Evolutionary conservation across 1,139 yeast species (phyloP), one percentile per base, ranked within the genome.

Genomic region (Yamadazyma atlantica): DNA sequence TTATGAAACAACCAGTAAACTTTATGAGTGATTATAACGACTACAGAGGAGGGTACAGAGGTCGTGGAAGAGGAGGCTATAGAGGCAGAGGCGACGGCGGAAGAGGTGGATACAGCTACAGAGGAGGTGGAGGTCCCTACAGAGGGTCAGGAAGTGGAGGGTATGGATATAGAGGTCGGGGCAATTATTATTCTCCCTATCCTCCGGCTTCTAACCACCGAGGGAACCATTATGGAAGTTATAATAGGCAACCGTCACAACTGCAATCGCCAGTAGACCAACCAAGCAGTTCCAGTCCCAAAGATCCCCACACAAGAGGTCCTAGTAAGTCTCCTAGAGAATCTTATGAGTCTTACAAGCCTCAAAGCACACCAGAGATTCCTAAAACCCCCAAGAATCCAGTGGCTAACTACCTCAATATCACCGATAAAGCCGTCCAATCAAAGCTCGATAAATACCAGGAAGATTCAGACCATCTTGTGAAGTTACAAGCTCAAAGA

Each of bases 381-480:
- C 21, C 31, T 16, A 29, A 9, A 27, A 11, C 29, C 5, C 21
- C 31, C 15, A 29, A 15, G 12, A 29, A 29, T 62, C 14, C 45
- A 51, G 14, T 62, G 57, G 36, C 54, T 51, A 25, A 34, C 48
- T n/a, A 46, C 52, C 3, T 59, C 7, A 12, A 32, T 3, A 22
- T 24, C 10, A 4, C 17, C 11, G 34, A 54, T 24, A 42, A 42
- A 11, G 44, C 48, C 8, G 38, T 62, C 18, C 63, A 61, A 31
- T 35, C 46, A 9, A 42, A 46, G 17, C 49, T 56, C 36, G 41
- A 42, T 24, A 62, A 56, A 24, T 44, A 57, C 14, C 40, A 43
- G 2, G 39, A 42, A 12, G 41, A 60, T n/a, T 62, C 65, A 38
- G 49, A 53, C 26, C 57, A 56, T 16, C 50, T 69, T n/a, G 35